A percentile compares a stretch with the other conserved stretches of the same genome.
phyloP scores from a whole-genome alignment of 73 alveolate genomes.

The Durusdinium trenchii region DNA sequence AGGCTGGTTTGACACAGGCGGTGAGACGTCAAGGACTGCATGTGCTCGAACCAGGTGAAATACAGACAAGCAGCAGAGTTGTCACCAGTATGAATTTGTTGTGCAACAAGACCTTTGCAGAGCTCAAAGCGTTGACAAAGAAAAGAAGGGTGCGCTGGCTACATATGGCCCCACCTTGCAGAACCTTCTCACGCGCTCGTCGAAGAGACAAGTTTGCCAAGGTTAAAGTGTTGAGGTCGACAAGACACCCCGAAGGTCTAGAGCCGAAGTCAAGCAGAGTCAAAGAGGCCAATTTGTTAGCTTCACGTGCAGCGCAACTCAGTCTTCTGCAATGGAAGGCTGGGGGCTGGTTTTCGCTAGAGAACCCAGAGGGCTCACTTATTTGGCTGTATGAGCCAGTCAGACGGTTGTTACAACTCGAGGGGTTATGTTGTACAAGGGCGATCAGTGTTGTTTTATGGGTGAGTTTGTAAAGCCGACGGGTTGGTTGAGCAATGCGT shows the following conservation, averaged over 20 bases:
- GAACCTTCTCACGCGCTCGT: background rate
- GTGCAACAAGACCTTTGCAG: background rate
- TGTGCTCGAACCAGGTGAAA: background rate
- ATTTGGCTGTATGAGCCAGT: background rate
- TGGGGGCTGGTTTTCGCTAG: constrained; percentile 30
- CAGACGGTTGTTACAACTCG: background rate
- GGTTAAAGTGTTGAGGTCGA: background rate
- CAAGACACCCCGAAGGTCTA: background rate
- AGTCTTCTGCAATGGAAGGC: background rate
- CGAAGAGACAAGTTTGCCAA: background rate
- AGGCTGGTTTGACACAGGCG: constrained; percentile 28
- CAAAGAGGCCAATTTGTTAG: constrained; percentile 10
- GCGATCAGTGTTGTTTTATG: background rate
- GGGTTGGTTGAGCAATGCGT: constrained; percentile 7
- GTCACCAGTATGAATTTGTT: background rate
- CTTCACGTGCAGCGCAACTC: background rate
- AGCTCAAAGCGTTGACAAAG: background rate
- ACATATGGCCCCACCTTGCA: constrained; percentile 36
- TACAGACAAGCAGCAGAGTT: background rate
- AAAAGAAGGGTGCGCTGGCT: constrained; percentile 13
- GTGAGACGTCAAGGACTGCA: background rate
- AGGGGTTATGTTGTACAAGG: background rate
- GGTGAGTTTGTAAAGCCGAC: background rate
- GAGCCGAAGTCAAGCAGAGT: background rate
- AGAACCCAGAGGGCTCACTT: background rate